These are phyloP conservation scores for Lunasporangiospora selenospora DNA, from an alignment of 192 early-diverging fungal genomes.

Conservation along the genomic window DNA sequence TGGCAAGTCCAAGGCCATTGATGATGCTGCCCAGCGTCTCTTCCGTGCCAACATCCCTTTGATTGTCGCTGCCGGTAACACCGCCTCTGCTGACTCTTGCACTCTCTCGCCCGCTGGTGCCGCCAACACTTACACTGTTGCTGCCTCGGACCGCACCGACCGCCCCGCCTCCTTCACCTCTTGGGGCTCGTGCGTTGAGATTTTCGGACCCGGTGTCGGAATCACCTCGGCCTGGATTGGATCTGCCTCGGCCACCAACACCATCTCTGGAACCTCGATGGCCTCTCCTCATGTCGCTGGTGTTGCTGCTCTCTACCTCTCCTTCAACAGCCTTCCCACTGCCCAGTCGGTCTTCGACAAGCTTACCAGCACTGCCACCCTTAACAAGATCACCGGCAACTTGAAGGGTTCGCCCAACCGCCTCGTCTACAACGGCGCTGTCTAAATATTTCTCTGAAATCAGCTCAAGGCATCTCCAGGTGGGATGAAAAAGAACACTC, in stretches of 20 bases:
- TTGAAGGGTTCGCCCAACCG: constrained; percentile 27
- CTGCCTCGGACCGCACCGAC: constrained; percentile 50
- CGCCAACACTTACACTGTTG: constrained; percentile 51
- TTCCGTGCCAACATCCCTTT: constrained; percentile 59
- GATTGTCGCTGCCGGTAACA: constrained; percentile 70
- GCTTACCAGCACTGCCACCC: constrained; percentile 5
- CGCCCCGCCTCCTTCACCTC: constrained; percentile 56
- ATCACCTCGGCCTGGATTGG: constrained; percentile 56
- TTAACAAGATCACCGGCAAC: constrained; percentile 8
- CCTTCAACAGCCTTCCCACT: constrained; percentile 20
- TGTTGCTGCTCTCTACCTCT: constrained; percentile 55
- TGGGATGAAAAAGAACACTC: constrained; percentile 1
- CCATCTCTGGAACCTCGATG: constrained; percentile 68
- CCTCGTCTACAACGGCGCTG: constrained; percentile 38
- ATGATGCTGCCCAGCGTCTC: constrained; percentile 53
- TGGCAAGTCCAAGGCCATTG: constrained; percentile 48
- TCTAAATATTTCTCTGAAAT: constrained; percentile 44
- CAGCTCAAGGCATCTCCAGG: constrained; percentile 43
- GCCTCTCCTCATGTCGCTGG: constrained; percentile 65
- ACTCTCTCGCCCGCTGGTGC: constrained; percentile 55
- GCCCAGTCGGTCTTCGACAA: constrained; percentile 24
- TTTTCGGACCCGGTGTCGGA: constrained; percentile 66
- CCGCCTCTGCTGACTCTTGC: constrained; percentile 60
- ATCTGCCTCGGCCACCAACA: constrained; percentile 8
- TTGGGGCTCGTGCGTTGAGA: constrained; percentile 62